A percentile compares a stretch with the other conserved stretches of the same genome.
phyloP scores from a whole-genome alignment of 2,329 filamentous ascomycete species.

The Periconia sp. region DNA sequence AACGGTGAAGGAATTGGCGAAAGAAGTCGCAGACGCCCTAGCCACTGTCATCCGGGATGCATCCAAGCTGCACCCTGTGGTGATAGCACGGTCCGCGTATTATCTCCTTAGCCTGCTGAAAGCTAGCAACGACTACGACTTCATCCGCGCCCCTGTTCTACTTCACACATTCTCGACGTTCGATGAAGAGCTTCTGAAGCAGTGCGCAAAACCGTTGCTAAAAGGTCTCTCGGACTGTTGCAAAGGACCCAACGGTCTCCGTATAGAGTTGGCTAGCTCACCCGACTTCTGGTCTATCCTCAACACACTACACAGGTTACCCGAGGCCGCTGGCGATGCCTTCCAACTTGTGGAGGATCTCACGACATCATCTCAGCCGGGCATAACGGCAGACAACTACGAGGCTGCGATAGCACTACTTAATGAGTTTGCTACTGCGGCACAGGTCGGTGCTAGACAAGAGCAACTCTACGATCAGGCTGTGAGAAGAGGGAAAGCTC shows the following conservation, averaged over 20 bases:
- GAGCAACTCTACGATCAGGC: conserved; percentile 71
- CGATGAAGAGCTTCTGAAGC: conserved; percentile 75
- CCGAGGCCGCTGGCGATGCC: conserved; percentile 75
- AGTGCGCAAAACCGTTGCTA: conserved; percentile 76
- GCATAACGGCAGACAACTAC: conserved; percentile 95
- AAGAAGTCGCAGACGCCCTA: conserved; percentile 79
- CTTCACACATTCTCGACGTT: conserved; percentile 91
- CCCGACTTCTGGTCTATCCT: conserved; percentile 97
- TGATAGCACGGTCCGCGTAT: conserved; percentile 82
- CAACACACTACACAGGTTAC: conserved; percentile 71
- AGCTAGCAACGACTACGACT: conserved; percentile 87
- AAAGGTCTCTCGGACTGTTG: conserved; percentile 83
- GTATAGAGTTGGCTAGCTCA: conserved; percentile 92
- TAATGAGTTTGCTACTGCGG: conserved; percentile 87
- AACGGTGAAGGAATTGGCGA: conserved; percentile 75
- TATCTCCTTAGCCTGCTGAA: conserved; percentile 84
- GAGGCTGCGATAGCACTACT: conserved; percentile 83
- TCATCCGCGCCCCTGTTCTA: conserved; percentile 88
- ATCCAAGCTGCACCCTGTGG: conserved; percentile 78
- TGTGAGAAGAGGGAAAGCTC: conserved; percentile 58
- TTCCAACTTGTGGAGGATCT: conserved; percentile 87
- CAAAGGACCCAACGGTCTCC: conserved; percentile 74
- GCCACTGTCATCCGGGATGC: conserved; percentile 82
- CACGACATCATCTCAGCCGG: conserved; percentile 71
- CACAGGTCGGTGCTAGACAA: conserved; percentile 71